phyloP scores from a whole-genome alignment of 768 basidiomycete genomes.

The Rhodotorula toruloides region DNA sequence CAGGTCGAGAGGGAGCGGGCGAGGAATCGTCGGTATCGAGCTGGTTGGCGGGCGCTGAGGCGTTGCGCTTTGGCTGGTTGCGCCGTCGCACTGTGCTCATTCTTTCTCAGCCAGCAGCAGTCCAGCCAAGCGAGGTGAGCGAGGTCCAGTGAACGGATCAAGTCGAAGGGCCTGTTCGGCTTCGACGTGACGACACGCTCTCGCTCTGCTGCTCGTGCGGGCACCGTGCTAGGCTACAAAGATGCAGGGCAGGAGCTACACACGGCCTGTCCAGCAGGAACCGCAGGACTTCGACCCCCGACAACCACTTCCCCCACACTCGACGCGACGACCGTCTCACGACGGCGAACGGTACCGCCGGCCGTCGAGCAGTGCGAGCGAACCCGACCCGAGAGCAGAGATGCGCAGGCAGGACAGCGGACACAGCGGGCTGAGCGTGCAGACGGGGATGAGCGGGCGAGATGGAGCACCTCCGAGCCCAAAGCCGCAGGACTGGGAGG shows the following conservation, averaged over 20 bases:
- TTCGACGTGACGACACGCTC: too few relatives aligned
- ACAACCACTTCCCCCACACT: not conserved
- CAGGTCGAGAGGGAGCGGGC: too few relatives aligned
- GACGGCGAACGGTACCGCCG: not conserved
- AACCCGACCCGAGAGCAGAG: not conserved
- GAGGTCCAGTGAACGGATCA: too few relatives aligned
- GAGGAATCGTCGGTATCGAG: not conserved
- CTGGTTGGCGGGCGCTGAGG: not conserved
- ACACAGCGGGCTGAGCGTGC: not conserved
- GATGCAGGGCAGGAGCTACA: not conserved
- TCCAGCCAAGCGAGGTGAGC: too few relatives aligned
- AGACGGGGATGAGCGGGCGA: not conserved
- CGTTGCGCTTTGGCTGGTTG: not conserved
- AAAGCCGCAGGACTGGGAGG: conserved; percentile 14
- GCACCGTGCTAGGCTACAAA: not conserved
- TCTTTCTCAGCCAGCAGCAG: too few relatives aligned
- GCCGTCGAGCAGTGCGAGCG: not conserved
- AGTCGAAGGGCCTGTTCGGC: too few relatives aligned
- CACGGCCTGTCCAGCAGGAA: not conserved
- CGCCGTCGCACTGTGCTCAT: conserved; percentile 1
- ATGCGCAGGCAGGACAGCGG: conserved; percentile 5
- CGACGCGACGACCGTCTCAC: not conserved
- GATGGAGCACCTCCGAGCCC: not conserved
- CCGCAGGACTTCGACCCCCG: conserved; percentile 17
- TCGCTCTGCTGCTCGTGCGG: too few relatives aligned